Evolutionary conservation across 2,329 filamentous ascomycete species (phyloP), one percentile per base, ranked within the genome.

Genomic region (Magnaporthales sp.): DNA sequence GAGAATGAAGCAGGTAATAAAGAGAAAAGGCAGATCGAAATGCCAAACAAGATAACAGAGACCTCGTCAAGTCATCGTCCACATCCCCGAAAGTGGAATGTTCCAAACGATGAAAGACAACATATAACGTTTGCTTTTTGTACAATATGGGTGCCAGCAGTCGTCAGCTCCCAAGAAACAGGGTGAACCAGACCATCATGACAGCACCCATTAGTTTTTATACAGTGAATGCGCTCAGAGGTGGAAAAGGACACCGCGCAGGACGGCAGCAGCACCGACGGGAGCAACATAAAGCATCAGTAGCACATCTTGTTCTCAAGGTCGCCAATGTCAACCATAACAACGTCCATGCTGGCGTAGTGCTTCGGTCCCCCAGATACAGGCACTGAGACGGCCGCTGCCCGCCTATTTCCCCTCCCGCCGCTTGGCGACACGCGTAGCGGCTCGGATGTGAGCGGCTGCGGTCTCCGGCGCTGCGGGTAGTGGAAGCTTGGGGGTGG

Each of bases 401-500:
- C 19, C 9, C n/a, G 51, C 27, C 38, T 54, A 54, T 58, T 65
- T 22, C 27, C 54, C n/a, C 64, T 11, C 10, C 64, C 51, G 11
- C 24, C 54, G 22, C 54, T 26, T n/a, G 29, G 51, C 64, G 54
- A 61, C 64, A 61, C 63, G 22, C 24, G 62, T 22, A 46, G n/a
- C 15, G 46, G 38, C 27, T 19, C 24, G 22, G 54, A 4, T 26
- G 51, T 24, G 15, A 54, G 54, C 19, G 51, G 10, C 62, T 30
- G 61, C 71, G 71, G 54, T 26, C 54, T 58, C 67, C 70, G 62
- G 15, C 73, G 71, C 64, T 72, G 72, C 8, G 72, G 74, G 62
- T 75, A 75, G 69, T 76, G 74, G 69, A 74, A 75, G 65, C 72
- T 73, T 26, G 72, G 70, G 22, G 69, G 67, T 4, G 62, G 67